Evolutionary conservation across 176 grass and related monocot species (phyloP).

Genomic region (Carex myosuroides): DNA sequence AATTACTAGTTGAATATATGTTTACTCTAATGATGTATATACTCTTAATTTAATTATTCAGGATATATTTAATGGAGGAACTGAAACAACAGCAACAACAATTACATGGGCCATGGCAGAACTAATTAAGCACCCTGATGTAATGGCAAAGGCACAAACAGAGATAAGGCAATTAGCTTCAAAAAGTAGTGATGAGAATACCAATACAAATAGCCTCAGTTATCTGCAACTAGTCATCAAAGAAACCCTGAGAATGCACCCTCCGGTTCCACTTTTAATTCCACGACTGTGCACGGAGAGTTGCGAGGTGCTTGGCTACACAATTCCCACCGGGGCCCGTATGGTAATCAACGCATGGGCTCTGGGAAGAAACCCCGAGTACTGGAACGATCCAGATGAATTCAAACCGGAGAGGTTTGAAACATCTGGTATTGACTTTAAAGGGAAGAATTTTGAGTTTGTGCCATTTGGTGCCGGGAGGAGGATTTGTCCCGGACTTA

Average conservation of each 20-base stretch:
- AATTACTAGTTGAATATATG: too few species aligned
- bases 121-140: background rate
- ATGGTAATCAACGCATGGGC: background rate
- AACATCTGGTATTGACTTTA: background rate
- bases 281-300: background rate
- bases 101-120: background rate
- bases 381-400: background rate
- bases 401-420: background rate
- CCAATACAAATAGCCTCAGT: background rate
- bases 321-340: background rate
- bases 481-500: background rate
- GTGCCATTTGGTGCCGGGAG: background rate
- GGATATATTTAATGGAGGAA: background rate
- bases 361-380: background rate
- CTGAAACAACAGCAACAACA: background rate
- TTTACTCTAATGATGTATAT: background rate
- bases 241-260: background rate
- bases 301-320: background rate
- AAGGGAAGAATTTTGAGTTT: background rate
- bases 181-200: too few species aligned
- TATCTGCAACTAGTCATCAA: background rate
- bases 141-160: background rate
- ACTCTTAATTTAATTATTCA: background rate
- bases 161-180: background rate
- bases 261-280: background rate